Conservation (phyloP, 139 green algal species). For the Chlorella vulgaris region DNA sequence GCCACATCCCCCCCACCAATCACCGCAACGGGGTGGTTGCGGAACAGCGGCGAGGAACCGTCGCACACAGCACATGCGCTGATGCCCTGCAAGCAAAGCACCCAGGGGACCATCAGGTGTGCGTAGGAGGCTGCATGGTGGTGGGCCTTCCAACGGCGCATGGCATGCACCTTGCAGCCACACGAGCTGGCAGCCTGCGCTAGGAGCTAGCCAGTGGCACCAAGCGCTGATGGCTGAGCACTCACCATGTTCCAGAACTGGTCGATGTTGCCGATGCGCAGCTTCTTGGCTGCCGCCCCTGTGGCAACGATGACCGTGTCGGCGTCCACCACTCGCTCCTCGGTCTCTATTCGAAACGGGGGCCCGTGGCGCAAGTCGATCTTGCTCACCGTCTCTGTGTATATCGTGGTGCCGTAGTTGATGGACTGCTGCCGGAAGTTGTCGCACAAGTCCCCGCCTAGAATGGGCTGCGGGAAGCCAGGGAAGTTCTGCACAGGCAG, state of each 20-base stretch:
- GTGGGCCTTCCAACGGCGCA: no score
- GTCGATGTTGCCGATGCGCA: slow-evolving; percentile 55
- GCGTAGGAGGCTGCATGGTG: no score
- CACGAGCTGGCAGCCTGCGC: no score
- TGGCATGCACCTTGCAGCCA: no score
- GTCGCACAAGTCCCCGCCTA: slow-evolving; percentile 65
- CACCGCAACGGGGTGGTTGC: slow-evolving; percentile 71
- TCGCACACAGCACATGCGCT: slow-evolving; percentile 81
- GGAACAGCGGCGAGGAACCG: slow-evolving; percentile 76
- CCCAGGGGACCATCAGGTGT: no score
- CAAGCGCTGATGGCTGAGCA: no score
- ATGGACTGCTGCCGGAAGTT: slow-evolving; percentile 46
- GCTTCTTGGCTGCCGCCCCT: slow-evolving; percentile 54
- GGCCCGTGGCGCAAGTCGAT: slow-evolving; percentile 48
- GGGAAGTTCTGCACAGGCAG: no score
- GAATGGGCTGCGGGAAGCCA: slow-evolving; percentile 72
- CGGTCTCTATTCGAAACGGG: slow-evolving; percentile 47
- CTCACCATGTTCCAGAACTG: slow-evolving; percentile 84
- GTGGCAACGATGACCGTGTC: slow-evolving; percentile 79
- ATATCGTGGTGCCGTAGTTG: slow-evolving; percentile 55
- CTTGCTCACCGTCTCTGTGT: slow-evolving; percentile 59
- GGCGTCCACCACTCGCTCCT: slow-evolving; percentile 31
- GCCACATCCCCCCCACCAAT: slow-evolving; percentile 76
- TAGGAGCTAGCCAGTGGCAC: no score
- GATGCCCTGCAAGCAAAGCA: no score